These are phyloP conservation scores for Xylaria arbuscula DNA, from an alignment of 2,329 filamentous ascomycete genomes.

Conservation along the genomic window DNA sequence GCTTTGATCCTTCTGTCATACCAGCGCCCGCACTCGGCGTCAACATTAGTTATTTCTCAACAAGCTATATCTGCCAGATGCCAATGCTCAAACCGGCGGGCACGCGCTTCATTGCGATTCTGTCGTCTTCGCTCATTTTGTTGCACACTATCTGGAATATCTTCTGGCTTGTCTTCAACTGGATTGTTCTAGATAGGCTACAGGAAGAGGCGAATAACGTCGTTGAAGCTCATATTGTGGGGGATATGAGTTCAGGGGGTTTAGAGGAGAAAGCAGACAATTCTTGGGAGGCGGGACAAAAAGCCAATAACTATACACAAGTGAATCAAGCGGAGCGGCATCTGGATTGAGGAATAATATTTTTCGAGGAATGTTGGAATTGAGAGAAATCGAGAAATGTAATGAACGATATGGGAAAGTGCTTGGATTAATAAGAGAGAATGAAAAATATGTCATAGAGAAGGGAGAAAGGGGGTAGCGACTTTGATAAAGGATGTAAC, in stretches of 20 bases:
- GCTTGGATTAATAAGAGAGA: no score
- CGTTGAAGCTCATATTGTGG: not conserved
- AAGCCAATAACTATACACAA: not conserved
- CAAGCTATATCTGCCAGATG: conserved; percentile 8
- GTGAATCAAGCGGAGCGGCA: not conserved
- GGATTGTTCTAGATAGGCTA: not conserved
- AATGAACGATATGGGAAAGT: not conserved
- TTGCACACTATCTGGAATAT: not conserved
- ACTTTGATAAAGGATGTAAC: no score
- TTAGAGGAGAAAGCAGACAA: not conserved
- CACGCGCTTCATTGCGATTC: conserved; percentile 1
- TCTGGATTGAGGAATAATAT: not conserved
- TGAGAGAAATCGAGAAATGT: no score
- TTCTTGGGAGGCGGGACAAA: not conserved
- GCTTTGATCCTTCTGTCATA: conserved; percentile 3
- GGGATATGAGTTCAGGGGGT: not conserved
- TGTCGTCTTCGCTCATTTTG: conserved; percentile 6
- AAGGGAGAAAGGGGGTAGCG: no score
- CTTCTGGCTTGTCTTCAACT: conserved; percentile 3
- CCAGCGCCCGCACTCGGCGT: conserved; percentile 1
- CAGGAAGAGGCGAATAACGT: not conserved
- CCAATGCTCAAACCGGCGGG: conserved; percentile 2
- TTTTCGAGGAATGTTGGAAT: not conserved
- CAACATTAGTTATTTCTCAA: conserved; percentile 2
- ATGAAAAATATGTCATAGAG: no score